A percentile compares a stretch with the other conserved stretches of the same genome.
phyloP scores from a whole-genome alignment of 1,139 yeast species.

The Kodamaea sp. region DNA sequence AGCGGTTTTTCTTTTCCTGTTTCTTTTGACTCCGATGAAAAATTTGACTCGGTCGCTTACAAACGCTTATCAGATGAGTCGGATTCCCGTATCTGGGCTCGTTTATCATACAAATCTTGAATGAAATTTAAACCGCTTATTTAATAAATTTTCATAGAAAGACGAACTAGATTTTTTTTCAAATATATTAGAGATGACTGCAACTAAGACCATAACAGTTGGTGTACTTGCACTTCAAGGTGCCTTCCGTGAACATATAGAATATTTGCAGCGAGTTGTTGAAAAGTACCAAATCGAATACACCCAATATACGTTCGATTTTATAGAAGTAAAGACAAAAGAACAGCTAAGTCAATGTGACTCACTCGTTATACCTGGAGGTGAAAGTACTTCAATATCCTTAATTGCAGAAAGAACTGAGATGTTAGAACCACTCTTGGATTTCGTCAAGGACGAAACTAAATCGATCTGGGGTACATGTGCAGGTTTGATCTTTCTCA shows the following conservation, averaged over 20 bases:
- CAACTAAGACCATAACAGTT: constrained; percentile 25
- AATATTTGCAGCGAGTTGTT: constrained; percentile 44
- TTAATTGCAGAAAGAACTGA: constrained; percentile 66
- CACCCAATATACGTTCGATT: constrained; percentile 18
- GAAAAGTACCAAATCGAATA: constrained; percentile 16
- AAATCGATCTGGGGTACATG: constrained; percentile 84
- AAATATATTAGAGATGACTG: not conserved
- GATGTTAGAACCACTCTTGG: constrained; percentile 51
- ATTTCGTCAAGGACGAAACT: constrained; percentile 43
- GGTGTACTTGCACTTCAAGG: constrained; percentile 84
- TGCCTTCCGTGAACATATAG: constrained; percentile 71
- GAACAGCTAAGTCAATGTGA: constrained; percentile 49
- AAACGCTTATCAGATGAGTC: too few species aligned
- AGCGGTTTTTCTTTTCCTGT: too few species aligned
- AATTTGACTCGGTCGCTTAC: too few species aligned
- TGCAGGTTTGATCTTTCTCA: constrained; percentile 73
- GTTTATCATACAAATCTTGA: too few species aligned
- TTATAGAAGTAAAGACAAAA: constrained; percentile 52
- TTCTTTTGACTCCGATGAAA: too few species aligned
- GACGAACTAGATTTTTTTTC: too few species aligned
- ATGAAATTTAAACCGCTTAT: too few species aligned
- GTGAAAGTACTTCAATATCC: constrained; percentile 78
- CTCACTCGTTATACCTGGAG: constrained; percentile 74
- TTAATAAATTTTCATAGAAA: too few species aligned
- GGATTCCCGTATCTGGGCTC: too few species aligned